These are phyloP conservation scores for Tolypocladium ophioglossoides DNA, from an alignment of 2,329 filamentous ascomycete species.

Conservation along the genomic window DNA sequence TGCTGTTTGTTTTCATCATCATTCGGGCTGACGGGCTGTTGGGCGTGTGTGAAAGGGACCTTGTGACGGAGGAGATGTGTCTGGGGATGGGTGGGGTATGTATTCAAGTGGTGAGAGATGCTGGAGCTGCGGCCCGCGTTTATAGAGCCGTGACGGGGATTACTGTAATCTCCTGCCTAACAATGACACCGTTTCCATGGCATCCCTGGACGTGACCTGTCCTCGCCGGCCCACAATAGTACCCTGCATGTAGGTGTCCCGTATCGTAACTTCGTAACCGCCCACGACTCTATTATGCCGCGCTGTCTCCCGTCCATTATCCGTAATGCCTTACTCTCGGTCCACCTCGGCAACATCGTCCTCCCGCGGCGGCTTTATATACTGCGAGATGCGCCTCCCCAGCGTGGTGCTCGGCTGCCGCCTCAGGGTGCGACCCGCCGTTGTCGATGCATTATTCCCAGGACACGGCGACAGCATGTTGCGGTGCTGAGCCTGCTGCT, in stretches of 20 bases:
- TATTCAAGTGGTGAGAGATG: not conserved
- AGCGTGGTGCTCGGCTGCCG: conserved; percentile 3
- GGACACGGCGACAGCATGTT: not conserved
- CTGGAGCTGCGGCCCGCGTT: not conserved
- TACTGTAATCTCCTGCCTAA: not conserved
- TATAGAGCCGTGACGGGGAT: not conserved
- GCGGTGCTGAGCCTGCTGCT: not conserved
- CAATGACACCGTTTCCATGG: not conserved
- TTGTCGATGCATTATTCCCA: not conserved
- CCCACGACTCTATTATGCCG: not conserved
- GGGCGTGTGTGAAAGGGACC: not conserved
- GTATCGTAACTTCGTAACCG: not conserved
- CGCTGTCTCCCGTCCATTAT: not conserved
- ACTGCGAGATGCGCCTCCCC: conserved; percentile 7
- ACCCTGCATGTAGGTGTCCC: not conserved
- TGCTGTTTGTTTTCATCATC: not conserved
- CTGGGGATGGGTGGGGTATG: not conserved
- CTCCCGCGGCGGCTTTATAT: conserved; percentile 8
- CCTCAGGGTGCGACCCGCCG: not conserved
- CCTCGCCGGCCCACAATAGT: not conserved
- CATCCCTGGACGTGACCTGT: not conserved
- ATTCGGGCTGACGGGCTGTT: not conserved
- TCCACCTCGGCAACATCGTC: not conserved
- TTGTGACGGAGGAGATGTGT: not conserved
- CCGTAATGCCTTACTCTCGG: not conserved